phyloP scores from a whole-genome alignment of 495 filamentous ascomycete genomes.

The Penicillium cosmopolitanum region DNA sequence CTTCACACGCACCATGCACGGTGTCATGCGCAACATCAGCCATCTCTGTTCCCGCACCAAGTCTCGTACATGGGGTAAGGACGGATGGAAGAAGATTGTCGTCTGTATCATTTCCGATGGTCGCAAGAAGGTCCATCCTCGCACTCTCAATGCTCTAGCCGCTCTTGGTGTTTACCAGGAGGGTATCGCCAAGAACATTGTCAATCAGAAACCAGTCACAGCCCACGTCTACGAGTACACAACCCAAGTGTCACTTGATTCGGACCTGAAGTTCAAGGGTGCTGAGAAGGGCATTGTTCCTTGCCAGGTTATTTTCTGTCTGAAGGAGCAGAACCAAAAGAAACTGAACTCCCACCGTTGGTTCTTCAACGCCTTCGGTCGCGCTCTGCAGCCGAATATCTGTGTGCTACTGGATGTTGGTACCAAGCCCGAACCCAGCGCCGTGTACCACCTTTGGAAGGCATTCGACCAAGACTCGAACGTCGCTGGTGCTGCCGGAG shows the following conservation, averaged over 20 bases:
- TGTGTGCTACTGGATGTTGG: conserved; percentile 97
- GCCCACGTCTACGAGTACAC: conserved; percentile 99
- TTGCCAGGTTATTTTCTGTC: conserved; percentile 96
- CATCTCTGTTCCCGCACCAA: conserved; percentile 94
- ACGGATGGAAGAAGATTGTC: conserved; percentile 99
- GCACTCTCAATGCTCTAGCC: conserved; percentile 93
- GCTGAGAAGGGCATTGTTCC: conserved; percentile 99
- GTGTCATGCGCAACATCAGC: conserved; percentile 95
- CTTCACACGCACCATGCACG: conserved; percentile 98
- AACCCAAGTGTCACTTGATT: conserved; percentile 93
- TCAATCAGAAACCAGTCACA: conserved; percentile 83
- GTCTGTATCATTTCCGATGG: conserved; percentile 96
- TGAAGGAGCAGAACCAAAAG: conserved; percentile 97
- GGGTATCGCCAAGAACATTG: conserved; percentile 97
- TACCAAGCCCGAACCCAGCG: conserved; percentile 81
- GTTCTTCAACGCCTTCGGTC: conserved; percentile 99
- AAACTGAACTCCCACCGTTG: conserved; percentile 98
- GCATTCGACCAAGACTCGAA: conserved; percentile 97
- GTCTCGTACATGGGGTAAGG: conserved; percentile 93
- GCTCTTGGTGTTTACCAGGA: conserved; percentile 99
- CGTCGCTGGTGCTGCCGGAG: conserved; percentile 93
- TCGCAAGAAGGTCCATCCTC: conserved; percentile 88
- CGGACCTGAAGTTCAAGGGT: conserved; percentile 96
- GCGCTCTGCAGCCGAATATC: conserved; percentile 90
- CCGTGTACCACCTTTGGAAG: conserved; percentile 98